These are phyloP conservation scores for Candida bentonensis DNA, from an alignment of 805 yeast species.

Conservation along the genomic window DNA sequence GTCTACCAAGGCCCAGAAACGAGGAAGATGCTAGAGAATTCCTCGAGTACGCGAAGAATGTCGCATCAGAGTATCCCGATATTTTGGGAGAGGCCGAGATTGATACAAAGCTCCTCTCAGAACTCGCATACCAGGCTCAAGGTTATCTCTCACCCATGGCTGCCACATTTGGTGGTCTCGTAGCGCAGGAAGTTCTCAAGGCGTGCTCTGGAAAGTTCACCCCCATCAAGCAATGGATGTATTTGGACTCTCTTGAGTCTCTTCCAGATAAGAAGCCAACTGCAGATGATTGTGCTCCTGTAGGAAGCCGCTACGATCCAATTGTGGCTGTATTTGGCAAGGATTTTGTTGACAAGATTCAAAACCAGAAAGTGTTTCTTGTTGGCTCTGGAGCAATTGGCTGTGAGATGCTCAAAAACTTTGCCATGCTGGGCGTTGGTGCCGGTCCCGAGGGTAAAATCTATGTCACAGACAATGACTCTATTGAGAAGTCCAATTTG, in stretches of 20 bases:
- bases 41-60: constrained; percentile 40
- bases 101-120: constrained; percentile 51
- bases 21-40: constrained; percentile 61
- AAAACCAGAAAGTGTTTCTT: constrained; percentile 69
- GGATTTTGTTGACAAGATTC: constrained; percentile 55
- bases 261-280: constrained; percentile 53
- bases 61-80: constrained; percentile 43
- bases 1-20: constrained; percentile 64
- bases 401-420: constrained; percentile 94
- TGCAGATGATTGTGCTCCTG: constrained; percentile 60
- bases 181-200: constrained; percentile 93
- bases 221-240: constrained; percentile 86
- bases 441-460: constrained; percentile 83
- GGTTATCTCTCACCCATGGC: constrained; percentile 87
- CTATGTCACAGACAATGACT: constrained; percentile 80
- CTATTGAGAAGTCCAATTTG: constrained; percentile 89
- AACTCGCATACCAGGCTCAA: constrained; percentile 68
- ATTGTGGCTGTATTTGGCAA: constrained; percentile 91
- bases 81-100: constrained; percentile 45
- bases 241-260: constrained; percentile 88
- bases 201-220: constrained; percentile 90
- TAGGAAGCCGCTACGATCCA: constrained; percentile 77
- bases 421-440: constrained; percentile 96
- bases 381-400: constrained; percentile 99
- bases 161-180: constrained; percentile 85